A percentile compares a stretch with the other conserved stretches of the same genome.
Conservation (phyloP, 805 yeast species). For the Nakazawaea ernobii region DNA sequence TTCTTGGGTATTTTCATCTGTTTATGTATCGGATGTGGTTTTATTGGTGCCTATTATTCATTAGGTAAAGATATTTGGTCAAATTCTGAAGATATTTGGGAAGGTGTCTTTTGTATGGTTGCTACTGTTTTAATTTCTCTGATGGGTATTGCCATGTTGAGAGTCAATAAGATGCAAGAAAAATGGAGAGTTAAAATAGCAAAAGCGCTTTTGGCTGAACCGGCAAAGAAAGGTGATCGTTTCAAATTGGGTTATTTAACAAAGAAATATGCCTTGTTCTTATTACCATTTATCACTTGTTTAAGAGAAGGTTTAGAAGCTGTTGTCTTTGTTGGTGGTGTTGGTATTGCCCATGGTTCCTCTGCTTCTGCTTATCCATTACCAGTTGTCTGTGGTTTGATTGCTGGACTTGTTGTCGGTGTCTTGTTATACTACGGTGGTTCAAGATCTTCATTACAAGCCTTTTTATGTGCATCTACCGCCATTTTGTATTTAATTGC, state of each 20-base stretch:
- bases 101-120: slow-evolving; percentile 87
- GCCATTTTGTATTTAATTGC: slow-evolving; percentile 83
- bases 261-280: slow-evolving; percentile 80
- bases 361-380: slow-evolving; percentile 73
- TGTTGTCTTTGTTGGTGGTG: slow-evolving; percentile 94
- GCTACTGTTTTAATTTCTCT: slow-evolving; percentile 84
- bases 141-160: slow-evolving; percentile 96
- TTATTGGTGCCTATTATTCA: slow-evolving; percentile 88
- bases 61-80: slow-evolving; percentile 82
- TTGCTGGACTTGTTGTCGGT: slow-evolving; percentile 76
- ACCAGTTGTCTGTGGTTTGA: slow-evolving; percentile 84
- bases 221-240: slow-evolving; percentile 42
- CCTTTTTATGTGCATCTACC: slow-evolving; percentile 83
- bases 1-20: slow-evolving; percentile 69
- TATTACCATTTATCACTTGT: slow-evolving; percentile 85
- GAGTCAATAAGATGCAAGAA: slow-evolving; percentile 92
- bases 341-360: slow-evolving; percentile 62
- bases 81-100: slow-evolving; percentile 90
- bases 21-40: slow-evolving; percentile 82
- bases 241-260: slow-evolving; percentile 49
- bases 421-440: slow-evolving; percentile 73
- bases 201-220: slow-evolving; percentile 60
- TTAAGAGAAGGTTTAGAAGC: slow-evolving; percentile 97
- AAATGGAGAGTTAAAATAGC: slow-evolving; percentile 97
- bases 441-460: slow-evolving; percentile 73